Evolutionary conservation across 805 yeast genomes (phyloP).

Genomic region (Myxozyma melibiosi): DNA sequence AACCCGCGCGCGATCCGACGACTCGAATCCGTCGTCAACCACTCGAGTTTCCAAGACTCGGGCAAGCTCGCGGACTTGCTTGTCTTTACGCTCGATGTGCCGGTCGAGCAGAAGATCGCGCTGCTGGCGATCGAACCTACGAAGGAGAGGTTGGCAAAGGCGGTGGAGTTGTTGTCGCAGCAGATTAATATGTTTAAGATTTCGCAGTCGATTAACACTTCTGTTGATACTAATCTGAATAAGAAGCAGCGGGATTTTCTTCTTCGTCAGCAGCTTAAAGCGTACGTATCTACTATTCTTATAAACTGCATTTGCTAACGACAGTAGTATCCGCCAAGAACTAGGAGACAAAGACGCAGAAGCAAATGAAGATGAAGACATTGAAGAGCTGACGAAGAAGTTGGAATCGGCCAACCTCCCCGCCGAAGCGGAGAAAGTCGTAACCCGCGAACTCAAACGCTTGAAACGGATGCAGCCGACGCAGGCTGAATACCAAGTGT

Average conservation of each 20-base stretch:
- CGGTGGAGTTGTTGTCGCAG: constrained; percentile 27
- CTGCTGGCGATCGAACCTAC: constrained; percentile 39
- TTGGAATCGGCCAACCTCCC: constrained; percentile 31
- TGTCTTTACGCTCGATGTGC: constrained; percentile 43
- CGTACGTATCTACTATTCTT: constrained; percentile 8
- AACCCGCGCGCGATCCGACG: constrained; percentile 17
- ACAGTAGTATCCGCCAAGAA: constrained; percentile 35
- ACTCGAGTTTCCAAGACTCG: constrained; percentile 34
- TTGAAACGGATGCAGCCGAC: constrained; percentile 45
- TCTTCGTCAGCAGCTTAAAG: constrained; percentile 34
- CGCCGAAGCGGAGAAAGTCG: constrained; percentile 40
- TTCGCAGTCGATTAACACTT: constrained; percentile 34
- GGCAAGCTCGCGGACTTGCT: constrained; percentile 43
- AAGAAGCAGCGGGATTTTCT: constrained; percentile 39
- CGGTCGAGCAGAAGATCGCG: constrained; percentile 38
- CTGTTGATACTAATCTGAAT: constrained; percentile 32
- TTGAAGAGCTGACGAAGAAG: constrained; percentile 38
- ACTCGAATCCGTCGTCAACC: constrained; percentile 24
- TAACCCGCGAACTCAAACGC: constrained; percentile 45
- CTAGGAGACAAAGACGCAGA: constrained; percentile 36
- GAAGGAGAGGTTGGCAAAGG: constrained; percentile 33
- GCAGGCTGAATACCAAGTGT: constrained; percentile 49
- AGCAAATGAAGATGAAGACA: constrained; percentile 44
- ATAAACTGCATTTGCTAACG: background rate
- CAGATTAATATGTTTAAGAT: constrained; percentile 33